Percentiles rank a stretch among this genome's conserved stretches.
Conservation (phyloP, 345 rosid species). For the Brassica nigra region DNA sequence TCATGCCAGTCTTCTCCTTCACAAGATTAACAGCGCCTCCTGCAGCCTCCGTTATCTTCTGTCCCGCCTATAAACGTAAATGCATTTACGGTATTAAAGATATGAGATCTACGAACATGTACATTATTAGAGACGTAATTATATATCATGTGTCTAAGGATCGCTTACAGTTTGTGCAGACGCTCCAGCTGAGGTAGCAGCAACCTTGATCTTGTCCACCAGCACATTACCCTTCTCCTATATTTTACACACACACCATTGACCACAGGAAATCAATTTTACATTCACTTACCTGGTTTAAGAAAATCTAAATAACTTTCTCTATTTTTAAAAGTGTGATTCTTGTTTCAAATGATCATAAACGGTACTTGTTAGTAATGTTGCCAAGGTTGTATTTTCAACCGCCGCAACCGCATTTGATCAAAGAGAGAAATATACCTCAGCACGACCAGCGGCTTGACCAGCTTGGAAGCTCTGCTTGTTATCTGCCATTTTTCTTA, state of each 20-base stretch:
- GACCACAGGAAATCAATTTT: neutral
- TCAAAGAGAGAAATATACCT: constrained; percentile 43
- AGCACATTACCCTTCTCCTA: constrained; percentile 63
- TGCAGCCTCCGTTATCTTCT: constrained; percentile 52
- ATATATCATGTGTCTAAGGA: neutral
- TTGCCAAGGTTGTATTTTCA: neutral
- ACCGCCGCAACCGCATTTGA: neutral
- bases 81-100: neutral
- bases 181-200: constrained; percentile 56
- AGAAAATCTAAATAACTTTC: too few relatives aligned
- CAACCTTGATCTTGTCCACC: constrained; percentile 51
- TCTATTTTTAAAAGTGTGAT: too few relatives aligned
- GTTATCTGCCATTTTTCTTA: constrained; percentile 44
- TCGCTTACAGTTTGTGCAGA: constrained; percentile 49
- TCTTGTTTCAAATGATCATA: neutral
- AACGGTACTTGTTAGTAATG: neutral
- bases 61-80: constrained; percentile 52
- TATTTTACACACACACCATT: neutral
- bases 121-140: neutral
- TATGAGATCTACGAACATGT: neutral
- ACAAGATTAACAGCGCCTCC: constrained; percentile 64
- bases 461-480: constrained; percentile 55
- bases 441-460: constrained; percentile 54
- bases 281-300: neutral
- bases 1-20: constrained; percentile 61